Conservation (phyloP, 1,139 yeast genomes). For the Magnusiomyces sp. region DNA sequence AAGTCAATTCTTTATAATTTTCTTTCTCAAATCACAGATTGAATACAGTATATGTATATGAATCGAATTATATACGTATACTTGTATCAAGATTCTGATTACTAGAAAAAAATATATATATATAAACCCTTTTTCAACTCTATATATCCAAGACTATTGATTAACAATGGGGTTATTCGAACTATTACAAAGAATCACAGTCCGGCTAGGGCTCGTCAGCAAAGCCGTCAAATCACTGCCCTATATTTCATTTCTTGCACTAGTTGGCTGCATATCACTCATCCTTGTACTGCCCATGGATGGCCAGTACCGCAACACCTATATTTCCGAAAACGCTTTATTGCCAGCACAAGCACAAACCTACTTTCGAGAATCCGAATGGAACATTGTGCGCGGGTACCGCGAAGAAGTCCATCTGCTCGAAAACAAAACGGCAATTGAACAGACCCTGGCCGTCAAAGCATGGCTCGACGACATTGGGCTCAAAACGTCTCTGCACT, state of each 20-base stretch:
- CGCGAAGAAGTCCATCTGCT: slow-evolving; percentile 47
- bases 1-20: too few species aligned
- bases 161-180: slow-evolving; percentile 34
- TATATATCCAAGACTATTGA: too few species aligned
- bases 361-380: slow-evolving; percentile 87
- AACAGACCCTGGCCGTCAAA: slow-evolving; percentile 40
- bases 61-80: too few species aligned
- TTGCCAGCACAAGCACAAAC: slow-evolving; percentile 95
- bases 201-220: slow-evolving; percentile 26
- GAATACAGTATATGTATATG: too few species aligned
- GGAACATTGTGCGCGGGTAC: slow-evolving; percentile 87
- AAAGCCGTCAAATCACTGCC: slow-evolving; percentile 40
- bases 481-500: slow-evolving; percentile 50
- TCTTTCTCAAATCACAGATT: too few species aligned
- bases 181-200: slow-evolving; percentile 26
- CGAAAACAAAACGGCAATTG: slow-evolving; percentile 17
- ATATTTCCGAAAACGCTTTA: slow-evolving; percentile 90
- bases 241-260: slow-evolving; percentile 47
- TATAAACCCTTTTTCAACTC: too few species aligned
- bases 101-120: too few species aligned
- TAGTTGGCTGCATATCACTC: slow-evolving; percentile 61
- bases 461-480: slow-evolving; percentile 68
- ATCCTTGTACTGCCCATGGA: slow-evolving; percentile 56
- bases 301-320: slow-evolving; percentile 75
- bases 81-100: too few species aligned